phyloP scores from a whole-genome alignment of 2,329 filamentous ascomycete genomes.

The Blastomyces parvus region DNA sequence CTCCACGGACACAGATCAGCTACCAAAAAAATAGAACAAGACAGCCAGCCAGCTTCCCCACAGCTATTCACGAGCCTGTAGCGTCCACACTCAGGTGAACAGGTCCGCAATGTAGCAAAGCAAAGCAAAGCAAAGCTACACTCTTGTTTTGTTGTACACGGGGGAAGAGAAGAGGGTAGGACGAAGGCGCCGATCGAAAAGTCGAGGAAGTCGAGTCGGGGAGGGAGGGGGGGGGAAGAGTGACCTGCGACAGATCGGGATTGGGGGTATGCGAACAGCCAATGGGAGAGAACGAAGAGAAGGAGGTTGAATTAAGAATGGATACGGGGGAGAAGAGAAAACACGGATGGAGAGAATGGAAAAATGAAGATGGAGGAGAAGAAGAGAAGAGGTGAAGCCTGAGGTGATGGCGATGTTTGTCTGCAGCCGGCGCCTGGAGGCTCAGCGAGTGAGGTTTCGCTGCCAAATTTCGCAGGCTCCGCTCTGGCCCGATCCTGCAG shows the following conservation, averaged over 20 bases:
- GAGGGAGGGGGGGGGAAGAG: neutral
- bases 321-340: neutral
- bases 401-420: neutral
- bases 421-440: too few species aligned
- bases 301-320: neutral
- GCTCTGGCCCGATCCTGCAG: too few species aligned
- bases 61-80: neutral
- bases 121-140: too few species aligned
- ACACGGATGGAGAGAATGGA: neutral
- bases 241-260: neutral
- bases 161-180: neutral
- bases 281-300: neutral
- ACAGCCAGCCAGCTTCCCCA: neutral
- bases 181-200: neutral
- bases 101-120: neutral
- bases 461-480: too few species aligned
- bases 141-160: neutral
- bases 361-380: neutral
- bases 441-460: too few species aligned
- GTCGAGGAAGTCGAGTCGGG: neutral
- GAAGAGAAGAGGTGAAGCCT: neutral
- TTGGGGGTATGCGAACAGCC: neutral
- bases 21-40: slow-evolving; percentile 7
- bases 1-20: neutral
- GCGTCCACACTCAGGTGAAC: slow-evolving; percentile 1